Conservation (phyloP, 2,329 filamentous ascomycete genomes). For the Claviceps purpurea region DNA sequence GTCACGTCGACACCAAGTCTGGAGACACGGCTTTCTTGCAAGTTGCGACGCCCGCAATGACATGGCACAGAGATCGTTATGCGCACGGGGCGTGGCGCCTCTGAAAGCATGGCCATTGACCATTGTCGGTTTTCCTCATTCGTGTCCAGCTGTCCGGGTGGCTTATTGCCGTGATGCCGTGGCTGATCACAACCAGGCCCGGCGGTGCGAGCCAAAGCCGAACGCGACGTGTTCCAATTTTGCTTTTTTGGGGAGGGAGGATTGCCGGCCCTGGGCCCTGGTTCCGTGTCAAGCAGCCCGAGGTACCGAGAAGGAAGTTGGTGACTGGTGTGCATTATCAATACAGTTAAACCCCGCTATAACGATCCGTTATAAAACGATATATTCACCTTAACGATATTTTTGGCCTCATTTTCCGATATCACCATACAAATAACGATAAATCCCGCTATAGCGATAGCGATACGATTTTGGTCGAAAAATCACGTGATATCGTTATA, state of each 20-base stretch:
- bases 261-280: not conserved
- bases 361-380: too few relatives aligned
- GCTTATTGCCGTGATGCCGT: not conserved
- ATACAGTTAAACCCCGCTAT: too few relatives aligned
- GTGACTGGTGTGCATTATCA: not conserved
- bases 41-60: not conserved
- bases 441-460: too few relatives aligned
- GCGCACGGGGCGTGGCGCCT: not conserved
- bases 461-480: too few relatives aligned
- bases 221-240: not conserved
- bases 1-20: not conserved
- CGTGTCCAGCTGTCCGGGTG: not conserved
- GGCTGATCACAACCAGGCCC: not conserved
- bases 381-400: too few relatives aligned
- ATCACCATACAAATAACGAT: too few relatives aligned
- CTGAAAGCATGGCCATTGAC: not conserved
- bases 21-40: not conserved
- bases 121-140: not conserved
- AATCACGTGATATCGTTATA: too few relatives aligned
- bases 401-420: too few relatives aligned
- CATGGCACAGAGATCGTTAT: not conserved
- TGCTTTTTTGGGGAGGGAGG: not conserved
- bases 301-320: not conserved
- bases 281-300: not conserved
- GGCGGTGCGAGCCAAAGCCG: not conserved